Conservation (phyloP, 805 yeast genomes). For the Candida glaebosa region DNA sequence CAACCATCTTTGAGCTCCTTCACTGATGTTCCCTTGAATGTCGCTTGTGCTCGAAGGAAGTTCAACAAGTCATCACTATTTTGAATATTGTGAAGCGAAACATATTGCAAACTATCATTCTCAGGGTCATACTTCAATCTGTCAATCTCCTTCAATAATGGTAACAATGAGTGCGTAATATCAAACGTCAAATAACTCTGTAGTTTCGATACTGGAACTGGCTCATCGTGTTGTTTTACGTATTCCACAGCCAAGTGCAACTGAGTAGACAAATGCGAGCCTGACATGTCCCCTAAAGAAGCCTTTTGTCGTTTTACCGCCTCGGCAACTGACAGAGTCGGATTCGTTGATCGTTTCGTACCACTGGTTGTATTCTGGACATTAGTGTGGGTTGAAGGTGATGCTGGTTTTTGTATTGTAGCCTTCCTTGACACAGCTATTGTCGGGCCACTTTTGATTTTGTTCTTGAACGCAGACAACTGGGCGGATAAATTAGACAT, state of each 20-base stretch:
- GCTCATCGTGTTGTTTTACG: slow-evolving; percentile 67
- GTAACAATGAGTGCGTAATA: slow-evolving; percentile 60
- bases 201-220: slow-evolving; percentile 64
- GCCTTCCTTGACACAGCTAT: slow-evolving; percentile 31
- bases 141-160: slow-evolving; percentile 70
- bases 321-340: slow-evolving; percentile 26
- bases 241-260: slow-evolving; percentile 89
- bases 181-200: slow-evolving; percentile 63
- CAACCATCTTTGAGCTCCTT: slow-evolving; percentile 88
- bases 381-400: slow-evolving; percentile 10
- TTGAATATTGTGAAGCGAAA: slow-evolving; percentile 84
- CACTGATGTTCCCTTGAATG: slow-evolving; percentile 84
- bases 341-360: slow-evolving; percentile 12
- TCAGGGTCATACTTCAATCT: slow-evolving; percentile 67
- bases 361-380: background rate
- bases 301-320: slow-evolving; percentile 33
- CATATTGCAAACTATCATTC: slow-evolving; percentile 72
- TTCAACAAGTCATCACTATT: slow-evolving; percentile 72
- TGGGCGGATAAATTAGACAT: slow-evolving; percentile 42
- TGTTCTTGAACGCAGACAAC: slow-evolving; percentile 43
- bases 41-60: slow-evolving; percentile 73
- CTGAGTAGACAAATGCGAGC: slow-evolving; percentile 78
- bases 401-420: slow-evolving; percentile 16
- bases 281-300: slow-evolving; percentile 28
- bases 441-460: slow-evolving; percentile 43